These are phyloP conservation scores for Purpureocillium takamizusanense DNA, from an alignment of 2,329 filamentous ascomycete genomes.

Conservation along the genomic window DNA sequence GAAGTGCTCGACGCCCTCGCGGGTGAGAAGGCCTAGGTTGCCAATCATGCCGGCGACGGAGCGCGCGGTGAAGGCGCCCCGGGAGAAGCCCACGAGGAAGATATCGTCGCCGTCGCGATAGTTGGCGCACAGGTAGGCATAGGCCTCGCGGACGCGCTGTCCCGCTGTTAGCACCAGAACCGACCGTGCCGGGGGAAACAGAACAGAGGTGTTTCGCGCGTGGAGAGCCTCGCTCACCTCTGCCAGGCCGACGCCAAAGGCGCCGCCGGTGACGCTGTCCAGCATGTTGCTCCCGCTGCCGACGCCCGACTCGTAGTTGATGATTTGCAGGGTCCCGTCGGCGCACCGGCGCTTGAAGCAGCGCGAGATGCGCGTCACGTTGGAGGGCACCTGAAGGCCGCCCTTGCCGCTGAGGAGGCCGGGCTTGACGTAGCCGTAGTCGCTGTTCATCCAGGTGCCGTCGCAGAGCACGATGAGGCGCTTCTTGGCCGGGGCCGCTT, in stretches of 20 bases:
- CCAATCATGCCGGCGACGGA: constrained; percentile 45
- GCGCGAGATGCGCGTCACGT: constrained; percentile 51
- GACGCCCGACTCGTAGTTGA: constrained; percentile 53
- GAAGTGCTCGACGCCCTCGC: constrained; percentile 44
- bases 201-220: too few species aligned
- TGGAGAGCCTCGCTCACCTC: too few species aligned
- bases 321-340: constrained; percentile 46
- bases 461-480: constrained; percentile 44
- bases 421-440: constrained; percentile 36
- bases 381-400: constrained; percentile 44
- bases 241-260: constrained; percentile 44
- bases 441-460: constrained; percentile 45
- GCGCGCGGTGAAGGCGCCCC: constrained; percentile 50
- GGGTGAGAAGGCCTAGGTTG: constrained; percentile 40
- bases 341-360: constrained; percentile 41
- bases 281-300: constrained; percentile 41
- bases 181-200: too few species aligned
- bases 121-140: constrained; percentile 53
- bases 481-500: constrained; percentile 20
- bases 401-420: constrained; percentile 24
- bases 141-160: constrained; percentile 52
- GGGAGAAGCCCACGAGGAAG: constrained; percentile 46
- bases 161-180: too few species aligned
- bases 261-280: constrained; percentile 43
- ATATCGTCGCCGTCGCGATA: constrained; percentile 50